Percentiles rank a stretch among this genome's conserved stretches.
These are phyloP conservation scores for Platanus orientalis DNA, from an alignment of 164 flowering plant species.

Conservation along the genomic window DNA sequence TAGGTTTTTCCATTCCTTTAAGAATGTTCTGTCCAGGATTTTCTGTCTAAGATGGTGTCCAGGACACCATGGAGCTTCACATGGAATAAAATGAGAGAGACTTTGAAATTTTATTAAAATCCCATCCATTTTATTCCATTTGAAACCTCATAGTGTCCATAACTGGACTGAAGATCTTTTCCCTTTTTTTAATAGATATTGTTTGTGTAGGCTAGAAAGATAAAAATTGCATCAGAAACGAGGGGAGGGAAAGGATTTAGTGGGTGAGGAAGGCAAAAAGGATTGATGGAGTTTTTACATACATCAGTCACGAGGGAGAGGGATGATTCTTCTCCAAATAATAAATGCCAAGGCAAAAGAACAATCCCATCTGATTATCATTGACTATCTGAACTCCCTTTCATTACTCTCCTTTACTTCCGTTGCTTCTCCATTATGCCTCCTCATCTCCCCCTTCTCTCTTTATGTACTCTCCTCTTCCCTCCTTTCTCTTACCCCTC, in stretches of 20 bases:
- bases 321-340: conserved; percentile 6
- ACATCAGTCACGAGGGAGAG: conserved; percentile 20
- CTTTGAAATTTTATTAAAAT: too few relatives aligned
- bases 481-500: conserved; percentile 1
- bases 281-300: conserved; percentile 17
- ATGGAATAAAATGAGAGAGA: too few relatives aligned
- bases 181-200: not conserved
- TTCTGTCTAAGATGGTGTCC: too few relatives aligned
- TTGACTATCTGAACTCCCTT: not conserved
- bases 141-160: too few relatives aligned
- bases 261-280: conserved; percentile 26
- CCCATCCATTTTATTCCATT: too few relatives aligned
- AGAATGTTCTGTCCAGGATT: too few relatives aligned
- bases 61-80: too few relatives aligned
- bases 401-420: not conserved
- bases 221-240: conserved; percentile 9
- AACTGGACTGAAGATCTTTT: too few relatives aligned
- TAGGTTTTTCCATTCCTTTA: too few relatives aligned
- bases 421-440: not conserved
- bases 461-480: conserved; percentile 1
- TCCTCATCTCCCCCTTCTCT: not conserved
- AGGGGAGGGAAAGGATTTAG: conserved; percentile 5
- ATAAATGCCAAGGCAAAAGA: conserved; percentile 13
- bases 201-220: not conserved
- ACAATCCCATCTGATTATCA: conserved; percentile 4